Percentiles rank a stretch among this genome's conserved stretches.
Evolutionary conservation across 345 rosid species (phyloP).

Genomic region (Brassica napus): Da-Ae NC_063450.1:53714501-53715000

Average conservation of each 20-base stretch:
- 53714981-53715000: background rate
- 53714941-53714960: background rate
- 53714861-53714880: background rate
- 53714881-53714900: background rate
- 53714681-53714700: background rate
- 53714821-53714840: background rate
- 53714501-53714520: conserved; percentile 30
- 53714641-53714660: background rate
- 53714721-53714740: conserved; percentile 1
- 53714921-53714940: background rate
- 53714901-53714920: conserved; percentile 10
- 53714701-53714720: background rate
- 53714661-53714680: background rate
- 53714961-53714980: background rate
- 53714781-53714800: background rate
- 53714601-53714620: background rate
- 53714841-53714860: background rate
- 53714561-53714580: background rate
- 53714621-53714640: background rate
- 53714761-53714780: background rate
- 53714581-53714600: background rate
- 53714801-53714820: background rate
- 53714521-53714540: conserved; percentile 12
- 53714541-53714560: conserved; percentile 13
- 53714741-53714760: background rate